A percentile compares a stretch with the other conserved stretches of the same genome.
Evolutionary conservation across 106 monocot species (phyloP).

Genomic region (Dactylorhiza incarnata): DNA sequence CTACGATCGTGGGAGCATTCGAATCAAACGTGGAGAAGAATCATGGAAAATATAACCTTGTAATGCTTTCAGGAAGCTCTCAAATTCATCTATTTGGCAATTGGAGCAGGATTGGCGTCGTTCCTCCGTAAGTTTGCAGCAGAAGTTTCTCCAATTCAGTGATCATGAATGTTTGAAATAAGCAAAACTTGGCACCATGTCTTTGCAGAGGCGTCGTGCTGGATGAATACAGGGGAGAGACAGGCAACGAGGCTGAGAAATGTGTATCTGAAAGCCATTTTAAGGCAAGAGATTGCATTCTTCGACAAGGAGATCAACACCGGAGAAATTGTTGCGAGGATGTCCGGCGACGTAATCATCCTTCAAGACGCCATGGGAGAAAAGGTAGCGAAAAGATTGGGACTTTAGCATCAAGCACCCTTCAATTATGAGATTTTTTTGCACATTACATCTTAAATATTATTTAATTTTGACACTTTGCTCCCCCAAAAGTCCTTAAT

Average conservation of each 20-base stretch:
- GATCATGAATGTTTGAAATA: background rate
- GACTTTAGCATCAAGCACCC: no score
- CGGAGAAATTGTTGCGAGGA: conserved; percentile 11
- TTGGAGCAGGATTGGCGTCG: conserved; percentile 32
- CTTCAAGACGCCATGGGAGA: conserved; percentile 15
- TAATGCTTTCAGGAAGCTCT: conserved; percentile 35
- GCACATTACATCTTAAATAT: no score
- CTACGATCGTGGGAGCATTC: no score
- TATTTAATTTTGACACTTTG: no score
- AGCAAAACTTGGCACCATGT: conserved; percentile 1
- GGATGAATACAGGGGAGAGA: conserved; percentile 12
- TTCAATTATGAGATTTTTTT: no score
- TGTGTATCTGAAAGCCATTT: conserved; percentile 9
- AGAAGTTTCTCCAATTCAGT: background rate
- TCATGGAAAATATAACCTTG: background rate
- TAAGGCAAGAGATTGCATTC: conserved; percentile 15
- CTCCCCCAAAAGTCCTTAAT: no score
- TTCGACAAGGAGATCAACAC: conserved; percentile 14
- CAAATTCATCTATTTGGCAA: conserved; percentile 47
- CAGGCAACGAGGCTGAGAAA: conserved; percentile 9
- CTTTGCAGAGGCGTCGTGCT: conserved; percentile 7
- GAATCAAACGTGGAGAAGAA: background rate
- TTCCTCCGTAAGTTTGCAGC: conserved; percentile 40
- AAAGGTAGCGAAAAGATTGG: conserved; percentile 5
- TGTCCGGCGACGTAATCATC: conserved; percentile 6